Percentiles rank a stretch among this genome's conserved stretches.
Evolutionary conservation across 306 rosid genomes (phyloP).

Genomic region (Fragaria vesca): DNA sequence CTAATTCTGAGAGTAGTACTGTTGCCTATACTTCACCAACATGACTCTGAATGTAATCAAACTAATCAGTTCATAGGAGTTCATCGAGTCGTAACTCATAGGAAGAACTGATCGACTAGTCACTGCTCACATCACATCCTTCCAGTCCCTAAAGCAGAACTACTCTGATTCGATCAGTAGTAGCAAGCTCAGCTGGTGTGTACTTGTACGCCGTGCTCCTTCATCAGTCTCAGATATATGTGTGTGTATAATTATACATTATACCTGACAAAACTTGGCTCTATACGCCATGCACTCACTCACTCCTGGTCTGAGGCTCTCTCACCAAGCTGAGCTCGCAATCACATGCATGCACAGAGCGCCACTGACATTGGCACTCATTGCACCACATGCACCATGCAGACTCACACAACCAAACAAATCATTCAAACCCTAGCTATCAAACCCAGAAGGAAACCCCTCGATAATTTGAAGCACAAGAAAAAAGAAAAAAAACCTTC

Average conservation of each 20-base stretch:
- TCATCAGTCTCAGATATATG: neutral
- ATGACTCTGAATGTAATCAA: neutral
- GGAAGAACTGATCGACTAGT: neutral
- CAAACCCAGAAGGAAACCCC: neutral
- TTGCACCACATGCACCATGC: constrained; percentile 84
- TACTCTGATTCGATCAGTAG: neutral
- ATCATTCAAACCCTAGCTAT: neutral
- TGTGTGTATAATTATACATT: neutral
- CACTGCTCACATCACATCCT: neutral
- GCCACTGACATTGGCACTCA: constrained; percentile 68
- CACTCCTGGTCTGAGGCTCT: constrained; percentile 34
- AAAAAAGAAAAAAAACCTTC: neutral
- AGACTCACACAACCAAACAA: constrained; percentile 32
- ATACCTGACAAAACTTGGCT: constrained; percentile 5
- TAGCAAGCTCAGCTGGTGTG: neutral
- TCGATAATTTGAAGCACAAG: neutral
- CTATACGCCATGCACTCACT: constrained; percentile 55
- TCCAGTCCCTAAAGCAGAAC: constrained; percentile 5
- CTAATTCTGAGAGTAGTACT: neutral
- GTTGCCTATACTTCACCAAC: neutral
- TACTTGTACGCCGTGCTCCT: neutral
- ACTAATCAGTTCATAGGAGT: neutral
- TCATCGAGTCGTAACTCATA: neutral
- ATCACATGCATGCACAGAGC: constrained; percentile 74
- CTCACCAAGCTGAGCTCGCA: constrained; percentile 32